phyloP scores from a whole-genome alignment of 169 alveolate species.

The Plasmodium cynomolgi region DNA sequence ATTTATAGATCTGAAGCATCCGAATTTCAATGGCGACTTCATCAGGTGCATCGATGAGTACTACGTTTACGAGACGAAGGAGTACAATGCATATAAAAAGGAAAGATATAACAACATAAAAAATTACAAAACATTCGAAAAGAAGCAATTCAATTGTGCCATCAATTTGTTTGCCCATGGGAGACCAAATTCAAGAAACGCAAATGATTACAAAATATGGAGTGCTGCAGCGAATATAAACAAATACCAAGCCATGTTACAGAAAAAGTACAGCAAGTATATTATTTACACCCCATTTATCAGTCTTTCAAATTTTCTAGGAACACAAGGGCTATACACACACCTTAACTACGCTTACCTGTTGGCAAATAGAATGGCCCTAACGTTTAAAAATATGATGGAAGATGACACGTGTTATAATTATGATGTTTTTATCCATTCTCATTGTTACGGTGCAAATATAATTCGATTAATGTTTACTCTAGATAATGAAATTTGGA shows the following conservation, averaged over 20 bases:
- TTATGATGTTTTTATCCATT: slow-evolving; percentile 42
- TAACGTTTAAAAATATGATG: slow-evolving; percentile 25
- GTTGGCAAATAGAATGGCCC: slow-evolving; percentile 8
- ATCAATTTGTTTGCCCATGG: slow-evolving; percentile 43
- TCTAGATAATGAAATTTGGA: slow-evolving; percentile 22
- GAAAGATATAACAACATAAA: slow-evolving; percentile 50
- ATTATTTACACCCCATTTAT: slow-evolving; percentile 45
- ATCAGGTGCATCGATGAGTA: slow-evolving; percentile 62
- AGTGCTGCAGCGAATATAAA: slow-evolving; percentile 39
- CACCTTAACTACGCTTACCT: slow-evolving; percentile 51
- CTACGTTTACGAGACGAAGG: slow-evolving; percentile 65
- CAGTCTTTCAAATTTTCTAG: slow-evolving; percentile 8
- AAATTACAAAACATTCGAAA: slow-evolving; percentile 15
- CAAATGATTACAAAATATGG: slow-evolving; percentile 62
- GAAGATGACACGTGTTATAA: slow-evolving; percentile 46
- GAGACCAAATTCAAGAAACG: slow-evolving; percentile 33
- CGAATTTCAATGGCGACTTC: slow-evolving; percentile 65
- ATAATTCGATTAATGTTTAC: slow-evolving; percentile 40
- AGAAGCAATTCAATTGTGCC: slow-evolving; percentile 49
- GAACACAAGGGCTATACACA: slow-evolving; percentile 21
- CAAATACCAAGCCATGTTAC: slow-evolving; percentile 33
- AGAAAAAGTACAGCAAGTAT: slow-evolving; percentile 49
- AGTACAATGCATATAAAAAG: slow-evolving; percentile 52
- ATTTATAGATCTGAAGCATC: slow-evolving; percentile 55
- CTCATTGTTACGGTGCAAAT: slow-evolving; percentile 66